These are phyloP conservation scores for Fusarium hainanense DNA, from an alignment of 2,329 filamentous ascomycete species.

Conservation along the genomic window DNA sequence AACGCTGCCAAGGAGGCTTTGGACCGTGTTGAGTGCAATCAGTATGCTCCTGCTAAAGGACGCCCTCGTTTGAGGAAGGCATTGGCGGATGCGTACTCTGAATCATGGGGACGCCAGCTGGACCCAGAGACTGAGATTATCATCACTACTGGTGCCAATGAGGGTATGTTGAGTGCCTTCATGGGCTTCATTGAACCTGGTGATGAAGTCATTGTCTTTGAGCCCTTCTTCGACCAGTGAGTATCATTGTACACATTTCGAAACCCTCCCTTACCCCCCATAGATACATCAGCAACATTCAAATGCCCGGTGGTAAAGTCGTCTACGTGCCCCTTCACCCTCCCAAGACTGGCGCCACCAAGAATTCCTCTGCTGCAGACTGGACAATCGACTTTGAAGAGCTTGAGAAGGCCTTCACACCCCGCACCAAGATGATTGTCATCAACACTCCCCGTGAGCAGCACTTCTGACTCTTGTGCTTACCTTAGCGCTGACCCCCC, in stretches of 20 bases:
- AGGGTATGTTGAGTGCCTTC: slow-evolving; percentile 95
- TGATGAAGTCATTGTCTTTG: slow-evolving; percentile 97
- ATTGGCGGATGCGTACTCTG: slow-evolving; percentile 90
- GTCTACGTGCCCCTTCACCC: slow-evolving; percentile 96
- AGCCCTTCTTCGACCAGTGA: slow-evolving; percentile 97
- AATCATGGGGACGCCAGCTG: slow-evolving; percentile 83
- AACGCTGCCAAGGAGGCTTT: slow-evolving; percentile 91
- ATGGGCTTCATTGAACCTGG: slow-evolving; percentile 97
- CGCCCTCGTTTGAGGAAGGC: slow-evolving; percentile 92
- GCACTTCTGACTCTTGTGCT: neutral
- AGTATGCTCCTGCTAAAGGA: slow-evolving; percentile 97
- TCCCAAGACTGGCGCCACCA: slow-evolving; percentile 79
- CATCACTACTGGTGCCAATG: slow-evolving; percentile 91
- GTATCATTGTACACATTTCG: neutral
- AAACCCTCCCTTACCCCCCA: neutral
- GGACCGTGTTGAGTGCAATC: slow-evolving; percentile 94
- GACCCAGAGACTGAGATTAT: slow-evolving; percentile 93
- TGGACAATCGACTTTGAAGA: slow-evolving; percentile 90
- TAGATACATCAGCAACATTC: slow-evolving; percentile 90
- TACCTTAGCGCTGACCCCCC: slow-evolving; percentile 14
- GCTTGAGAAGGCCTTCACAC: slow-evolving; percentile 82
- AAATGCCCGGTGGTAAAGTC: slow-evolving; percentile 96
- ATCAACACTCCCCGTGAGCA: slow-evolving; percentile 74
- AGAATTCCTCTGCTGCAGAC: slow-evolving; percentile 85
- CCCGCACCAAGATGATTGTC: slow-evolving; percentile 96